Evolutionary conservation across 345 rosid genomes (phyloP), one percentile per base, ranked within the genome.

Genomic region (Hypericum perforatum): DNA sequence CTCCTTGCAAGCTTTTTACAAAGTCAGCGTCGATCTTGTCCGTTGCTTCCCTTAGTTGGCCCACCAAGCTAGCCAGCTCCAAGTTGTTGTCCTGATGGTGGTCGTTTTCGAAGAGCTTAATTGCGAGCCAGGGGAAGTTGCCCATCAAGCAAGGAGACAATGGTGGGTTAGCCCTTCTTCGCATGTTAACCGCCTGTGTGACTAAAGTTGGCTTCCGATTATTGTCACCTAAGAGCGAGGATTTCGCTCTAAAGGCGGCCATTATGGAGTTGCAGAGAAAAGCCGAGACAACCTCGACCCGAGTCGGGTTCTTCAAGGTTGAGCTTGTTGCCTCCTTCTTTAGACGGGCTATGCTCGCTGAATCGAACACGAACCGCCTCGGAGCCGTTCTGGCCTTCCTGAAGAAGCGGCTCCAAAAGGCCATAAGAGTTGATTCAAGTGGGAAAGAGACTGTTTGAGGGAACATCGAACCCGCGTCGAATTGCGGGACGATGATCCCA

Each of bases 201-300:
- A 76, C 56, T 7, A 65, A 15, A 7, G 79, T 66, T 0, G 74
- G 76, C 48, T 59, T 76, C 6, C 41, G 56, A 40, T 12, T 38
- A 37, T 60, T 48, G 4, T 22, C 4, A 22, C 32, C 4, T 1
- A 4, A 22, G 32, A 22, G 32, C 32, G 32, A 22, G 0, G 61
- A 54, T 37, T 45, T 71, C 8, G 56, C 45, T 60, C 71, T 68
- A 8, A 58, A 58, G 6, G 61, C 67, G 16, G 62, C 37, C 66
- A 69, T 68, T 15, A 60, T 68, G 39, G 58, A 42, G 62, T 64
- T 70, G 72, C 78, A 69, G 22, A 81, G 64, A 16, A 78, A 66
- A 43, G 83, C 81, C 9, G 79, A 65, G 7, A 81, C 76, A 11
- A 64, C 76, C 53, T 81, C 85, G 0, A 76, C 68, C 41, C 81